Conservation (phyloP, 495 filamentous ascomycete genomes). For the Penicillium desertorum region DNA sequence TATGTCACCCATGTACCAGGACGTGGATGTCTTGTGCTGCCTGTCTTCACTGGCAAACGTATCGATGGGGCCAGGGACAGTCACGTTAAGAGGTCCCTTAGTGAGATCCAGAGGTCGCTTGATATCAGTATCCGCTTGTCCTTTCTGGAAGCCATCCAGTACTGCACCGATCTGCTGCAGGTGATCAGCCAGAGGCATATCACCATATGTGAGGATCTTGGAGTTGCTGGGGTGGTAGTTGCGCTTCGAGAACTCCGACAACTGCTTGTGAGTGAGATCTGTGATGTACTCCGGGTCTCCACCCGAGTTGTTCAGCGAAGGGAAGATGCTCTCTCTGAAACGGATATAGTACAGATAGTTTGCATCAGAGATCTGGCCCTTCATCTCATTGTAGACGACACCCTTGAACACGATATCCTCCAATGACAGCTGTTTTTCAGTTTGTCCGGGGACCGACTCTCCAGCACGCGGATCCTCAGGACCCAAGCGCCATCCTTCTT, state of each 20-base stretch:
- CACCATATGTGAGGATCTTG: conserved; percentile 91
- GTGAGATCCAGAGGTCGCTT: conserved; percentile 73
- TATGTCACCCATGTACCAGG: conserved; percentile 85
- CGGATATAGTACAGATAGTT: conserved; percentile 92
- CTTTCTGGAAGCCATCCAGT: conserved; percentile 67
- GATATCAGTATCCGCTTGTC: conserved; percentile 66
- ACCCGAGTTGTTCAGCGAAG: conserved; percentile 90
- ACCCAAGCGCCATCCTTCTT: conserved; percentile 95
- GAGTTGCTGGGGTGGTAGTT: conserved; percentile 98
- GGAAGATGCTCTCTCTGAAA: conserved; percentile 93
- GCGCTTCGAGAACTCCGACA: conserved; percentile 79
- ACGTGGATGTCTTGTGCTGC: conserved; percentile 89
- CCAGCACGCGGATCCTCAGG: conserved; percentile 76
- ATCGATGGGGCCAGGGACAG: conserved; percentile 80
- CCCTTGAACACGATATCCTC: conserved; percentile 87
- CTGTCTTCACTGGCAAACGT: conserved; percentile 79
- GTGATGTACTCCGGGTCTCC: conserved; percentile 96
- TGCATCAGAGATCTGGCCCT: conserved; percentile 96
- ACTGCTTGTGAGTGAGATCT: conserved; percentile 82
- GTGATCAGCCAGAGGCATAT: conserved; percentile 83
- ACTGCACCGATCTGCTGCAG: conserved; percentile 71
- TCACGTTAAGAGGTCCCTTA: conserved; percentile 63
- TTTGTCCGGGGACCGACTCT: conserved; percentile 39
- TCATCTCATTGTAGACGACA: conserved; percentile 99
- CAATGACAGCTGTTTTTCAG: conserved; percentile 31